Evolutionary conservation across 805 yeast genomes (phyloP).

Genomic region (Saccharomycopsis sp.): DNA sequence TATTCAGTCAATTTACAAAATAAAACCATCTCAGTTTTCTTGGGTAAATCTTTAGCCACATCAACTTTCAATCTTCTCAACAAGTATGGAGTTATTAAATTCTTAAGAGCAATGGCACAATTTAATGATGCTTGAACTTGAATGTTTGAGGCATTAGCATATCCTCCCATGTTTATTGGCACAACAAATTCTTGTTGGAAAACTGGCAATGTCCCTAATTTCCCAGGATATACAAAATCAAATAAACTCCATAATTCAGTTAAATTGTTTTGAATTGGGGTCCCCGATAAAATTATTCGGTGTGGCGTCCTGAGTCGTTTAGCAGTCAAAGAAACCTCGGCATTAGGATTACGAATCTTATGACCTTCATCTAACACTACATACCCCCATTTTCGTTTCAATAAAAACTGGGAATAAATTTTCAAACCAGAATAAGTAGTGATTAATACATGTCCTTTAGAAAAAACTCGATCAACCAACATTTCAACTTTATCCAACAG

Average conservation of each 20-base stretch:
- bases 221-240: slow-evolving; percentile 92
- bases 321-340: slow-evolving; percentile 77
- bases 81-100: slow-evolving; percentile 83
- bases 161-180: slow-evolving; percentile 96
- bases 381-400: slow-evolving; percentile 81
- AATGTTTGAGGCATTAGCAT: slow-evolving; percentile 92
- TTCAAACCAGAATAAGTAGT: slow-evolving; percentile 89
- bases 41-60: slow-evolving; percentile 91
- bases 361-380: slow-evolving; percentile 95
- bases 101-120: slow-evolving; percentile 87
- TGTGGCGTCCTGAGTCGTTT: slow-evolving; percentile 81
- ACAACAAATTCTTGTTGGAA: slow-evolving; percentile 87
- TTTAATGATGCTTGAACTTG: slow-evolving; percentile 95
- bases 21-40: slow-evolving; percentile 87
- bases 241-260: slow-evolving; percentile 91
- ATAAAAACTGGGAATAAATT: slow-evolving; percentile 52
- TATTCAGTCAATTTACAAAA: slow-evolving; percentile 78
- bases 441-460: slow-evolving; percentile 58
- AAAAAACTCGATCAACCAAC: slow-evolving; percentile 50
- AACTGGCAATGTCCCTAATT: slow-evolving; percentile 90
- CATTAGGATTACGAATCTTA: slow-evolving; percentile 90
- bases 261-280: slow-evolving; percentile 92
- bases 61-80: slow-evolving; percentile 84
- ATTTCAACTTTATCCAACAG: slow-evolving; percentile 37
- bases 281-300: slow-evolving; percentile 84